A percentile compares a stretch with the other conserved stretches of the same genome.
Conservation (phyloP, 2,329 filamentous ascomycete genomes). For the Fusarium verrucosum region DNA sequence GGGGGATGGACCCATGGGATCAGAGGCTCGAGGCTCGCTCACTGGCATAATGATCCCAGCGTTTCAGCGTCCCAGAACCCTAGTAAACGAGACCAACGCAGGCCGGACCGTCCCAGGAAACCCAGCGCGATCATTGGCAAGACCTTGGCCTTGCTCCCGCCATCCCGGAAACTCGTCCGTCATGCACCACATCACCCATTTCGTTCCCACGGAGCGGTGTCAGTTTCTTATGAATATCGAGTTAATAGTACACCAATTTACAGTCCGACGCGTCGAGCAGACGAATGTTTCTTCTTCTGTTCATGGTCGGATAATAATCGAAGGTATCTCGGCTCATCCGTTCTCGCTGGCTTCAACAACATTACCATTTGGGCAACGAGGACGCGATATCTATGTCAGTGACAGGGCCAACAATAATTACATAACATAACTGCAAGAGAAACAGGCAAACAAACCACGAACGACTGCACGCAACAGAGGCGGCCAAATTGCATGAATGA, state of each 20-base stretch:
- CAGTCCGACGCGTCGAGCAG: neutral
- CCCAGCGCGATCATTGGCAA: slow-evolving; percentile 28
- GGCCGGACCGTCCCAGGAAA: slow-evolving; percentile 40
- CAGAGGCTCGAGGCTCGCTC: slow-evolving; percentile 9
- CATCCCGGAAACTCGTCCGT: slow-evolving; percentile 22
- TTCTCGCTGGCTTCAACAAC: neutral
- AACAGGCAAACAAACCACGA: no score
- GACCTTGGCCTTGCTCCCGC: slow-evolving; percentile 11
- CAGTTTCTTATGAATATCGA: neutral
- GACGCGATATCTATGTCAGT: neutral
- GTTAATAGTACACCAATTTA: neutral
- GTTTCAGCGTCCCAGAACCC: slow-evolving; percentile 25
- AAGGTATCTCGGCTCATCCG: neutral
- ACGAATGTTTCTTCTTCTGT: no score
- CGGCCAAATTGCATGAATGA: slow-evolving; percentile 36
- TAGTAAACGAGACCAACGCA: slow-evolving; percentile 22
- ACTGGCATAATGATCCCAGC: slow-evolving; percentile 20
- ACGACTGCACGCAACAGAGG: slow-evolving; percentile 7
- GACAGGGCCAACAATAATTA: neutral
- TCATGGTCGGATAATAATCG: neutral
- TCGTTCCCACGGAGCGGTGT: neutral
- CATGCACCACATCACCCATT: slow-evolving; percentile 17
- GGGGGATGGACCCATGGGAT: slow-evolving; percentile 6
- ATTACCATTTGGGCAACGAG: neutral
- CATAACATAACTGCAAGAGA: slow-evolving; percentile 18